Base-by-base conservation (phyloP, 1,139 yeast species). In the Cylindricascospora bacillispora region DNA sequence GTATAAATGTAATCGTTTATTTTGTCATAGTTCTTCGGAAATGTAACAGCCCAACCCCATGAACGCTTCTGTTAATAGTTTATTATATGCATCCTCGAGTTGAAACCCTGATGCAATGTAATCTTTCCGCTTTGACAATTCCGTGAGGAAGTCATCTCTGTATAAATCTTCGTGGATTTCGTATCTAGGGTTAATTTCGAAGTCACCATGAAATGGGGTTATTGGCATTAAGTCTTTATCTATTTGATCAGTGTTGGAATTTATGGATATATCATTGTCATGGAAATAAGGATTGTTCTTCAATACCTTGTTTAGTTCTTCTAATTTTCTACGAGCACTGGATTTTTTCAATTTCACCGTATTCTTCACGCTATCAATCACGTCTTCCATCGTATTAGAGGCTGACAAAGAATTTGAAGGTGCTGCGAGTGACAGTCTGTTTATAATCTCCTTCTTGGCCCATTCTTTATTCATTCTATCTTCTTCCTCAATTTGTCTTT, bases 121-220 rank as follows among this genome's bases (percentile, higher is more conserved):
- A 40, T 77, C 83, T 34, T 71, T 69, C 49, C 78, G 77, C 28
- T 62, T 65, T 22, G 71, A 68, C 36, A 82, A 60, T 34, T 70
- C 66, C 40, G 68, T 70, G 37, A 74, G 61, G 34, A 67, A 67
- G 22, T 82, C 80, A 46, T 79, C 85, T 34, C 62, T 66, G 44
- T 73, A 75, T 13, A 45, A 37, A 3, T 41, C 36, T 11, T 63
- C 64, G 30, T 63, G 62, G 39, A 67, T 56, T 15, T 56, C 47
- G 44, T 61, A 69, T 15, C 60, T 54, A 30, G 63, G 63, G 24
- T 62, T 54, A 13, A 61, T 41, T 36, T 79, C 77, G 31, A 93
- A 66, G 57, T 89, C 97, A 29, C 97, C 97, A 47, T 74, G 73
- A 57, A 89, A 86, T 9, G 98, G 97, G 3, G 97, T 85, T 53